phyloP scores from a whole-genome alignment of 495 filamentous ascomycete species.

The Aspergillus campestris region DNA sequence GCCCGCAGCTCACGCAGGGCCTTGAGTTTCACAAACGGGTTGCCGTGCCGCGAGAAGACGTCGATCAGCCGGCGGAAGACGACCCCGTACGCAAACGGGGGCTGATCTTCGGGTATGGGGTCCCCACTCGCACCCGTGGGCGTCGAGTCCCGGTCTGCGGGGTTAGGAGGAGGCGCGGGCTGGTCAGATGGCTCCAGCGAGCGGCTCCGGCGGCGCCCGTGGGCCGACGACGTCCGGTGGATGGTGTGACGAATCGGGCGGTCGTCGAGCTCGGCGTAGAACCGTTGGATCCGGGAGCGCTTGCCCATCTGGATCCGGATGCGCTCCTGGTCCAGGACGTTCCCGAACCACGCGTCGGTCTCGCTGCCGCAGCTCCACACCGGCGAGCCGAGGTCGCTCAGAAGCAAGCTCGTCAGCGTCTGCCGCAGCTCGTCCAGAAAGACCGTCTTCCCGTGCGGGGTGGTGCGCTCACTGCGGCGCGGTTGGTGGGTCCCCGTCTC shows the following conservation, averaged over 20 bases:
- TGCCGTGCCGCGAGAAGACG: slow-evolving; percentile 85
- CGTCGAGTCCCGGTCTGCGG: neutral
- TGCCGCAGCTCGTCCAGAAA: slow-evolving; percentile 74
- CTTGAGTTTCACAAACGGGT: slow-evolving; percentile 78
- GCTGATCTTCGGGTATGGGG: slow-evolving; percentile 5
- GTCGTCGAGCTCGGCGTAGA: slow-evolving; percentile 34
- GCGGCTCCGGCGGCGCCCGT: slow-evolving; percentile 22
- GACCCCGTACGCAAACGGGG: slow-evolving; percentile 57
- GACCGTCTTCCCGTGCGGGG: slow-evolving; percentile 42
- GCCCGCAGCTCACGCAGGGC: slow-evolving; percentile 76
- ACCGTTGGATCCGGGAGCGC: slow-evolving; percentile 41
- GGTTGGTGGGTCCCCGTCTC: slow-evolving; percentile 26
- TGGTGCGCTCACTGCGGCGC: slow-evolving; percentile 28
- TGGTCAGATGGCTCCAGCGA: slow-evolving; percentile 19
- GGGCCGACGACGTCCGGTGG: slow-evolving; percentile 15
- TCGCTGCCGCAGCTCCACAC: slow-evolving; percentile 82
- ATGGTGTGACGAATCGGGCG: slow-evolving; percentile 17
- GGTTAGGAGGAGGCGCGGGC: no score
- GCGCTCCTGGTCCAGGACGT: slow-evolving; percentile 64
- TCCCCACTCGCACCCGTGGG: no score
- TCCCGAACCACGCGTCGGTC: slow-evolving; percentile 84
- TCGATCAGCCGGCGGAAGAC: slow-evolving; percentile 73
- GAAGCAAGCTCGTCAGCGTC: slow-evolving; percentile 70
- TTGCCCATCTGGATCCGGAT: slow-evolving; percentile 67
- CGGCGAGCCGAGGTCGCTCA: slow-evolving; percentile 82